Percentiles rank a stretch among this genome's conserved stretches.
Evolutionary conservation across 1,139 yeast species (phyloP).

Genomic region (Lodderomyces margitis): DNA sequence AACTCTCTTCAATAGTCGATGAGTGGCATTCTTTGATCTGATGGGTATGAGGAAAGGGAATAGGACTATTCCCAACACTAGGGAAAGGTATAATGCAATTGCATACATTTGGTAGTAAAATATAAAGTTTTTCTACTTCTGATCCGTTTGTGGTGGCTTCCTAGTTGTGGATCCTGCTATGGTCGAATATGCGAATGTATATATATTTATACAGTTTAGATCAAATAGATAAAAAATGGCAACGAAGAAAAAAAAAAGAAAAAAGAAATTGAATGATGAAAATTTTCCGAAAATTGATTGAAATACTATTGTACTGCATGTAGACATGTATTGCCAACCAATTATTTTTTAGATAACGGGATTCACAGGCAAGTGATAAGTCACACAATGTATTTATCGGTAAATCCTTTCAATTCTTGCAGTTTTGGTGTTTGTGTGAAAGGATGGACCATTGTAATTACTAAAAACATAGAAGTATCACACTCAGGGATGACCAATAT

Average conservation of each 20-base stretch:
- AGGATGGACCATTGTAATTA: too few relatives aligned
- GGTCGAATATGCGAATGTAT: too few relatives aligned
- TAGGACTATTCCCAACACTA: slow-evolving; percentile 18
- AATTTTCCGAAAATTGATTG: neutral
- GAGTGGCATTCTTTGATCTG: slow-evolving; percentile 13
- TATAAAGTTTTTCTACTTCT: neutral
- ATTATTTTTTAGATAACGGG: neutral
- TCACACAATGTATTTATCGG: too few relatives aligned
- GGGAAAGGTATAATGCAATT: slow-evolving; percentile 19
- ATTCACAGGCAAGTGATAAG: too few relatives aligned
- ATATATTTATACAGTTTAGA: neutral
- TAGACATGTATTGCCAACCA: neutral
- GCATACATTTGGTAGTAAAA: slow-evolving; percentile 18
- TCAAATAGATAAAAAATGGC: slow-evolving; percentile 1
- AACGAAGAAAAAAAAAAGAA: slow-evolving; percentile 2
- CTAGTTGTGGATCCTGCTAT: neutral
- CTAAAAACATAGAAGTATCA: too few relatives aligned
- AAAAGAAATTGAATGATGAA: neutral
- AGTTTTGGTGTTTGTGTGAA: too few relatives aligned
- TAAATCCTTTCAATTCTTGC: too few relatives aligned
- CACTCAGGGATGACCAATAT: too few relatives aligned
- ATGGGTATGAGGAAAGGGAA: slow-evolving; percentile 22
- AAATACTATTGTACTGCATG: neutral
- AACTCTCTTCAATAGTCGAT: slow-evolving; percentile 15
- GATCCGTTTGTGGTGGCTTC: neutral